Evolutionary conservation across 1,284 basidiomycete species (phyloP), one percentile per base, ranked within the genome.

Genomic region (Calocybe gambosa): DNA sequence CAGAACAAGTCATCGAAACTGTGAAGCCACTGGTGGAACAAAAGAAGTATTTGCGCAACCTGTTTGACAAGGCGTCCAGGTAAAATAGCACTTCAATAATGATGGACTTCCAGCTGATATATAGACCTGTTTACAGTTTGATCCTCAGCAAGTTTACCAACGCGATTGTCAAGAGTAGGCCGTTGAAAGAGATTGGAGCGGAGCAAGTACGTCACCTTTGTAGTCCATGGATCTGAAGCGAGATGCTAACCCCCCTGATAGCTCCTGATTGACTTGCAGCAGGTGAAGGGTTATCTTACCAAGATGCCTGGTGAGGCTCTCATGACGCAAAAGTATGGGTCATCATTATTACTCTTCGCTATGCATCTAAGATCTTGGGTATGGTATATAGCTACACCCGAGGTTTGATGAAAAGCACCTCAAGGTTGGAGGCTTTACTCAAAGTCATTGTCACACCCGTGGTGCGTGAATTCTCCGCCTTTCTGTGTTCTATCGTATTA

Each of bases 361-460:
- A n/a, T 13, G n/a, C n/a, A n/a, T 34, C 31, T 34, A 13, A 34
- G 28, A 6, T 13, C 31, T 3, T 31, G 10, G 35, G 35, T 13
- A 7, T 19, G 5, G 31, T 45, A 16, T 23, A 35, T 42, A 92
- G 89, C 31, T 95, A 94, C 61, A 80, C 82, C 2, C 82, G 87
- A 49, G 84, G 83, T 51, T 74, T 96, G 39, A 82, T 78, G 21
- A 93, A 91, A 56, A 85, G 78, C 40, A 86, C 89, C 0, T 80
- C 83, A 3, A 77, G 85, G 48, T 66, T 97, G 39, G 94, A 98
- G 63, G 89, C 91, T 1, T 70, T 98, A 56, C 77, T 98, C 50
- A 96, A 98, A 65, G 91, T 95, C 46, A 88, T 97, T 50, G 82
- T 96, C 18, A 92, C 91, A 0, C 93, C 92, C 1, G 87, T 85